Conservation (phyloP, 805 yeast genomes). For the Yarrowia hollandica region DNA sequence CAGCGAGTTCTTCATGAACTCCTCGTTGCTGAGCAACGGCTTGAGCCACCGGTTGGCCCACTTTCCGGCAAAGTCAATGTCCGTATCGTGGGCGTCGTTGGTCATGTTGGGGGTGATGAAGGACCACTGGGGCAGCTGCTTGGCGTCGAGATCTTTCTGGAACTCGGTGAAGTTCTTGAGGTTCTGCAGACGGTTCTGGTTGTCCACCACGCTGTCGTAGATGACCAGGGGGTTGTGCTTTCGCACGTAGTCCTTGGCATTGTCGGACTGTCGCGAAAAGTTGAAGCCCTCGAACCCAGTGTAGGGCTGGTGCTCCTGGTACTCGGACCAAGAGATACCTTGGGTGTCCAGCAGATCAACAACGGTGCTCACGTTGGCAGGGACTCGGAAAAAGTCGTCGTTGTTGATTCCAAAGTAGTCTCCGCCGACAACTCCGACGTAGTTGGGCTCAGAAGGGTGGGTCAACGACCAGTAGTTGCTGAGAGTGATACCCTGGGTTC, state of each 20-base stretch:
- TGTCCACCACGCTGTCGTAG: conserved; percentile 45
- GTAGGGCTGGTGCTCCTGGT: conserved; percentile 55
- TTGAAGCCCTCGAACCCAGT: conserved; percentile 53
- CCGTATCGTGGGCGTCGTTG: conserved; percentile 54
- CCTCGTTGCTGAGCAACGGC: conserved; percentile 48
- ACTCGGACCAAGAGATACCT: conserved; percentile 54
- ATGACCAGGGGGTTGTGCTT: conserved; percentile 53
- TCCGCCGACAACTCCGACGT: conserved; percentile 52
- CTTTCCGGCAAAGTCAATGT: conserved; percentile 48
- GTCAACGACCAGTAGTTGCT: conserved; percentile 55
- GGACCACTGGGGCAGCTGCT: conserved; percentile 53
- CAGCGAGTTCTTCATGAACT: conserved; percentile 51
- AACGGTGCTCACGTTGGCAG: conserved; percentile 49
- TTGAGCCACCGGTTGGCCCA: conserved; percentile 50
- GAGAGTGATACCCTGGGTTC: conserved; percentile 48
- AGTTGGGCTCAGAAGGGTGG: conserved; percentile 58
- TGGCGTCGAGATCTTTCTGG: conserved; percentile 44
- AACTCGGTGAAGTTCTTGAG: conserved; percentile 52
- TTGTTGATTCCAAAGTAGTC: conserved; percentile 52
- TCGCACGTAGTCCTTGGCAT: conserved; percentile 52
- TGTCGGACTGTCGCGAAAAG: conserved; percentile 47
- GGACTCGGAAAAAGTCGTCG: conserved; percentile 50
- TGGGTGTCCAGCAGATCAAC: conserved; percentile 51
- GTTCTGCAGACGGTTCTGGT: conserved; percentile 45
- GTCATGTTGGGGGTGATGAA: conserved; percentile 57